Evolutionary conservation across 805 yeast genomes (phyloP).

Genomic region (Suhomyces xylopsoci): DNA sequence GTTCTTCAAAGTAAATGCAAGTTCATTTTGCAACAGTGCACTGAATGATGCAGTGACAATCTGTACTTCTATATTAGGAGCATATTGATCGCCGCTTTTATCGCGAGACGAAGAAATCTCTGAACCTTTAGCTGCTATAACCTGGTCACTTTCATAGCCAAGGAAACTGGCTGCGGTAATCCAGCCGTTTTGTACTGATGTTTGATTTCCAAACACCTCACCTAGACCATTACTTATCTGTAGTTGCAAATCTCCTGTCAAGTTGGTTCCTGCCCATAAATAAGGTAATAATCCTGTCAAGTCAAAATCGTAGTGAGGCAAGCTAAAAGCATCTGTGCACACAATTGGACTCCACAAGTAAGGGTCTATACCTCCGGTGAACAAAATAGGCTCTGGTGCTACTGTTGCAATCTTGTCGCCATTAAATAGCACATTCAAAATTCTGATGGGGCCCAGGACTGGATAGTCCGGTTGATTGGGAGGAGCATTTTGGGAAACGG

Average conservation of each 20-base stretch:
- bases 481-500: slow-evolving; percentile 45
- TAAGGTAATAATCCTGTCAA: slow-evolving; percentile 65
- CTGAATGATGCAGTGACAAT: slow-evolving; percentile 33
- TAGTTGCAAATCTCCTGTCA: slow-evolving; percentile 35
- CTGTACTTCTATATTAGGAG: slow-evolving; percentile 38
- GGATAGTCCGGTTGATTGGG: slow-evolving; percentile 40
- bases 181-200: slow-evolving; percentile 53
- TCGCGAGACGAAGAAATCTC: slow-evolving; percentile 19
- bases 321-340: slow-evolving; percentile 68
- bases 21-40: slow-evolving; percentile 30
- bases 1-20: slow-evolving; percentile 36
- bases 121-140: slow-evolving; percentile 40
- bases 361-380: slow-evolving; percentile 81
- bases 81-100: slow-evolving; percentile 27
- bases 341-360: slow-evolving; percentile 80
- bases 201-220: slow-evolving; percentile 23
- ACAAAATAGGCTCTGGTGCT: slow-evolving; percentile 70
- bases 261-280: slow-evolving; percentile 48
- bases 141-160: slow-evolving; percentile 48
- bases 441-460: slow-evolving; percentile 73
- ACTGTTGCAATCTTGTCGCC: slow-evolving; percentile 58
- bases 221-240: slow-evolving; percentile 53
- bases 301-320: slow-evolving; percentile 68
- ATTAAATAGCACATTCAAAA: slow-evolving; percentile 59
- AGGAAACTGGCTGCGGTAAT: slow-evolving; percentile 54